Conservation (phyloP, 2,329 filamentous ascomycete species). For the Calonectria crousiana region DNA sequence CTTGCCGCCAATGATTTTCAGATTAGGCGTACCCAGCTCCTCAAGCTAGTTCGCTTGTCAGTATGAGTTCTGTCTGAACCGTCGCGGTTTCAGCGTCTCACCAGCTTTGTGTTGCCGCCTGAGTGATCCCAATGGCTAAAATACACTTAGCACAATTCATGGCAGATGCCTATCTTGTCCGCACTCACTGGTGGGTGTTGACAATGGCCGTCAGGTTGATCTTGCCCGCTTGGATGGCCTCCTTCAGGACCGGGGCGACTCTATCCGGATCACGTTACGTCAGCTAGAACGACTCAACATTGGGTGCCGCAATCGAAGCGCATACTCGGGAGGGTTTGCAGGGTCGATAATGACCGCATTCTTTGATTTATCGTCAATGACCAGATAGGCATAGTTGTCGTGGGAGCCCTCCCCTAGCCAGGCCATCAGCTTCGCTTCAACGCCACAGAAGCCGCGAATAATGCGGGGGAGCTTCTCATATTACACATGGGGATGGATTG, state of each 20-base stretch:
- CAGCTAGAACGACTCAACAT: constrained; percentile 7
- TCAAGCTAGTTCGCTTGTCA: constrained; percentile 43
- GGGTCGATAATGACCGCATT: constrained; percentile 86
- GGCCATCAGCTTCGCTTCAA: constrained; percentile 22
- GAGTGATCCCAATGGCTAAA: constrained; percentile 92
- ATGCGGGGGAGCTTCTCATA: constrained; percentile 46
- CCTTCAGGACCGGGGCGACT: constrained; percentile 75
- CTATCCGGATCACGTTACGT: constrained; percentile 49
- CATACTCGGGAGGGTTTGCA: constrained; percentile 82
- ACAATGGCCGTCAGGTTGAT: constrained; percentile 91
- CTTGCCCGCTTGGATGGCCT: constrained; percentile 76
- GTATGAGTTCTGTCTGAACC: not conserved
- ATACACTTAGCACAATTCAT: not conserved
- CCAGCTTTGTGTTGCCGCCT: constrained; percentile 88
- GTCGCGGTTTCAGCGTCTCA: constrained; percentile 54
- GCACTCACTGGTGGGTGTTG: constrained; percentile 95
- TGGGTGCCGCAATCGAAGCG: constrained; percentile 5
- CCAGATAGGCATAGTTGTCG: constrained; percentile 89
- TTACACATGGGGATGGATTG: constrained; percentile 90
- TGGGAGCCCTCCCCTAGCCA: constrained; percentile 78
- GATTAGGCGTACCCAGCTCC: constrained; percentile 66
- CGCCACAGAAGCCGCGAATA: not conserved
- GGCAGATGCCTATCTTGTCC: not conserved
- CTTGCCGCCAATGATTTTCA: constrained; percentile 88
- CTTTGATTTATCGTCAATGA: constrained; percentile 82